A percentile compares a stretch with the other conserved stretches of the same genome.
Conservation (phyloP, 2,329 filamentous ascomycete genomes). For the Fusarium mangiferae region DNA sequence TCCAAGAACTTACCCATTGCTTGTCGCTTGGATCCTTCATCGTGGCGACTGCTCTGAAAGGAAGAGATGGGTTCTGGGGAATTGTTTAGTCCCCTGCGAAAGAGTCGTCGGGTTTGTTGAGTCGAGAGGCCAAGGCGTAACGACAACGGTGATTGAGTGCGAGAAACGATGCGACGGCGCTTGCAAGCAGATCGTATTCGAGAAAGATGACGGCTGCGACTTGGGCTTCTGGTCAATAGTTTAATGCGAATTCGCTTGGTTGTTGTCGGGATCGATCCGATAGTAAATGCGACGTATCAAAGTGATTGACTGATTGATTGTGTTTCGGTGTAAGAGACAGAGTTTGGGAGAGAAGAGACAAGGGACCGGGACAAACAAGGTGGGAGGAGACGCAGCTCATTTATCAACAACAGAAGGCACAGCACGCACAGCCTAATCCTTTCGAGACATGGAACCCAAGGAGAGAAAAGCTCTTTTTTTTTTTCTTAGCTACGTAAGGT, state of each 20-base stretch:
- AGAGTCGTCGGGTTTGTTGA: neutral
- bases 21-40: conserved; percentile 54
- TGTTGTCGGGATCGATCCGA: neutral
- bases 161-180: neutral
- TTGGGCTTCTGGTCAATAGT: neutral
- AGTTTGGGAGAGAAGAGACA: conserved; percentile 1
- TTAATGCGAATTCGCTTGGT: neutral
- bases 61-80: neutral
- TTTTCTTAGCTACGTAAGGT: conserved; percentile 7
- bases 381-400: conserved; percentile 31
- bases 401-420: conserved; percentile 10
- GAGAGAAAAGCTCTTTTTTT: neutral
- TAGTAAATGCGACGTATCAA: neutral
- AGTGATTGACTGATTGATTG: neutral
- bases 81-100: neutral
- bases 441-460: neutral
- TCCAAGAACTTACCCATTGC: conserved; percentile 57
- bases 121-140: neutral
- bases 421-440: conserved; percentile 12
- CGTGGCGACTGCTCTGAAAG: conserved; percentile 8
- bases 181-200: neutral
- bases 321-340: conserved; percentile 1
- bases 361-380: neutral
- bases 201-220: neutral
- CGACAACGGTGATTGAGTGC: neutral